Base-by-base conservation (phyloP, 306 rosid genomes). In the Trichosanthes truncata region DNA sequence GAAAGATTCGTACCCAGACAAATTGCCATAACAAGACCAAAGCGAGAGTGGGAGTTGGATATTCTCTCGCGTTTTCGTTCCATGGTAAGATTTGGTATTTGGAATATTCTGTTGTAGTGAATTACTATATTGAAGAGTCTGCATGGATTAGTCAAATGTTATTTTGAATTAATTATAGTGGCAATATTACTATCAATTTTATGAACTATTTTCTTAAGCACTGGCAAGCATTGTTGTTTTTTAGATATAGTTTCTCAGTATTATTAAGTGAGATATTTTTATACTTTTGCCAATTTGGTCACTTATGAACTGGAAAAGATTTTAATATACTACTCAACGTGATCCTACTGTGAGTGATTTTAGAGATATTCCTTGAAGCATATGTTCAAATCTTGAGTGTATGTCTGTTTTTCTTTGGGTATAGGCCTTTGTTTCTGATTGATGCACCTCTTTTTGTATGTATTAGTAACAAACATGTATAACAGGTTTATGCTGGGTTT, bases 31-130 rank as follows among this genome's bases (percentile, higher is more conserved):
- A 94, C 97, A 66, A 87, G 92, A 60, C 97, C 90, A 31, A 94
- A 85, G 82, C 87, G 96, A 67, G 98, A 94, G 79, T 94, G 97
- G 98, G 98, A 94, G 87, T 82, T 89, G 86, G 98, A 90, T 82
- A 94, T 94, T 86, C 91, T 94, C 79, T 91, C 93, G 56, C 93
- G 97, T 78, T 94, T 89, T 81, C 89, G 81, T 84, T 88, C 90
- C 61, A 66, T 94, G 98, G 97, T 94, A 86, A 79, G 90, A 49
- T 61, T 74, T 45, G 12, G 53, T 40, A 31, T 80, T 80, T 57
- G 61, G 20, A 36, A 10, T 35, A 12, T 51, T n/a, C 11, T 29
- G 26, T 53, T 53, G 18, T 17, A 52, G n/a, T 2, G 5, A 49
- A 40, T 11, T 78, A 8, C 46, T 26, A 25, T 26, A 45, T 61